phyloP scores from a whole-genome alignment of 805 yeast species.

The Wickerhamiella nectarea region DNA sequence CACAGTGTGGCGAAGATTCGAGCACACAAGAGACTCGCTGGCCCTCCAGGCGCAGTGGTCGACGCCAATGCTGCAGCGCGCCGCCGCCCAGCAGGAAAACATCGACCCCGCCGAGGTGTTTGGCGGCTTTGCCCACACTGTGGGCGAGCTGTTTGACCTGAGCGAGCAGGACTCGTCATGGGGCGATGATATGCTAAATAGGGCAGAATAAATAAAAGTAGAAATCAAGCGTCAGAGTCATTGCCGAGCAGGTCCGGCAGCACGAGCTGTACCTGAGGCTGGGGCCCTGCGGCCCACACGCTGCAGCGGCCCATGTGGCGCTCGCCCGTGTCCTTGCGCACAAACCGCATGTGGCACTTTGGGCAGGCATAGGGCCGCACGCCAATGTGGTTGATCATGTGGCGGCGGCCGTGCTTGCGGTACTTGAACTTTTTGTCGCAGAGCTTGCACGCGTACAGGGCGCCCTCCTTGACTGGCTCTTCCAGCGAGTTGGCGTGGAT shows the following conservation, averaged over 20 bases:
- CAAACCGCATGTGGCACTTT: constrained; percentile 12
- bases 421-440: constrained; percentile 4
- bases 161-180: no score
- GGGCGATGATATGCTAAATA: no score
- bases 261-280: neutral
- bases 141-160: no score
- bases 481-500: neutral
- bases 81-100: no score
- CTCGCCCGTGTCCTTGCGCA: constrained; percentile 15
- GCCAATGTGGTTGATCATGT: constrained; percentile 13
- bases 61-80: no score
- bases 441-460: neutral
- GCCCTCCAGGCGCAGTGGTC: no score
- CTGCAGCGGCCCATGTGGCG: constrained; percentile 8
- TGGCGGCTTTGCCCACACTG: no score
- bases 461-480: neutral
- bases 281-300: no score
- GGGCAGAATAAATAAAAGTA: neutral
- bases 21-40: no score
- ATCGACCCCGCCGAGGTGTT: no score
- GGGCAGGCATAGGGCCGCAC: constrained; percentile 15
- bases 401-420: constrained; percentile 12
- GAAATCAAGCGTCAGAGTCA: no score
- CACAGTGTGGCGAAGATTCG: no score
- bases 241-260: neutral